Conservation (phyloP, 305 asterid genomes). For the Lippia alba region DNA sequence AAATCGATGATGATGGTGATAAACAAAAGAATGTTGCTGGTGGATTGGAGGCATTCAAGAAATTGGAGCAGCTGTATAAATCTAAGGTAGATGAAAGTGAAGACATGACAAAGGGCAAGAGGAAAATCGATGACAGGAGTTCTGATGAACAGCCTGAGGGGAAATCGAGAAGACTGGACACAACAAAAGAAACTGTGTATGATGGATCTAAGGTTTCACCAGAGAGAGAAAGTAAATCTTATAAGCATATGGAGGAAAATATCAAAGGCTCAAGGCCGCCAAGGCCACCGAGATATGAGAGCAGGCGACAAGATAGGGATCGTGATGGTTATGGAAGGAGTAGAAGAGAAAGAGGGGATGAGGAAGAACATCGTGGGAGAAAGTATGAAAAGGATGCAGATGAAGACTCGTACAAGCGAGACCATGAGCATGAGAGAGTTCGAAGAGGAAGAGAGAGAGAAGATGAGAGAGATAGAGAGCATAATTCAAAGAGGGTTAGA, state of each 20-base stretch:
- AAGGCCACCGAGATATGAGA: constrained; percentile 37
- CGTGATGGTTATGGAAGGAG: constrained; percentile 44
- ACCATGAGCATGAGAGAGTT: constrained; percentile 39
- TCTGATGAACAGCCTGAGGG: constrained; percentile 46
- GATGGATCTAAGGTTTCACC: constrained; percentile 27
- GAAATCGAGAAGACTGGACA: constrained; percentile 52
- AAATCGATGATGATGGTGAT: constrained; percentile 36
- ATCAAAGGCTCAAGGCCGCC: constrained; percentile 32
- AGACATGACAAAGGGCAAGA: constrained; percentile 46
- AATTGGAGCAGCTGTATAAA: constrained; percentile 56
- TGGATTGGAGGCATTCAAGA: constrained; percentile 47
- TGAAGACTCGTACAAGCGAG: constrained; percentile 42
- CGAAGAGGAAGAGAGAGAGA: constrained; percentile 44
- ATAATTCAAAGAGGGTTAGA: constrained; percentile 58
- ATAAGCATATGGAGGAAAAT: constrained; percentile 39
- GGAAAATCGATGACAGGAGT: constrained; percentile 45
- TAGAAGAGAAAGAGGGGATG: constrained; percentile 55
- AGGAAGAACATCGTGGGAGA: constrained; percentile 49
- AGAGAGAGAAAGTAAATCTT: constrained; percentile 40
- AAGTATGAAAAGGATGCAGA: constrained; percentile 46
- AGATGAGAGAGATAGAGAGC: constrained; percentile 55
- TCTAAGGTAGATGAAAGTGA: constrained; percentile 49
- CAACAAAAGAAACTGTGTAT: constrained; percentile 41
- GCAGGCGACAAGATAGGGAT: constrained; percentile 42
- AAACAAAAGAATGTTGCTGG: constrained; percentile 38